Percentiles rank a stretch among this genome's conserved stretches.
Conservation (phyloP, 148 eudicot genomes). For the Limonium bicolor region DNA sequence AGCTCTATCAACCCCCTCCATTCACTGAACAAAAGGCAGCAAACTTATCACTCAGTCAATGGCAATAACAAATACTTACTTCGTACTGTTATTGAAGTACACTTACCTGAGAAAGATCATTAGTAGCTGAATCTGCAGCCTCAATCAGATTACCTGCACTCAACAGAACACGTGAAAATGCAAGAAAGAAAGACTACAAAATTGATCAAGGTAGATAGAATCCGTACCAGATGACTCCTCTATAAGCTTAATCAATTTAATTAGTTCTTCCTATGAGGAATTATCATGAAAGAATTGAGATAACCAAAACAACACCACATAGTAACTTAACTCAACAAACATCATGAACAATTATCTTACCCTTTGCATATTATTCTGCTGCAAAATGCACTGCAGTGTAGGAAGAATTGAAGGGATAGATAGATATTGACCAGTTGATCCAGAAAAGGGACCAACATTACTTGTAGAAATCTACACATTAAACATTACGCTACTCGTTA, state of each 20-base stretch:
- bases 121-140: background rate
- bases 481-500: background rate
- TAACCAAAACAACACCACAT: background rate
- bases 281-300: background rate
- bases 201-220: too few species aligned
- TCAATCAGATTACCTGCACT: slow-evolving; percentile 1
- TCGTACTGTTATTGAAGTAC: too few species aligned
- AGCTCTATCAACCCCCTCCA: background rate
- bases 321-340: background rate
- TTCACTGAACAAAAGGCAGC: background rate
- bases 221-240: slow-evolving; percentile 5
- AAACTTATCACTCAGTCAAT: background rate
- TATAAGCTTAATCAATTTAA: background rate
- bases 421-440: slow-evolving; percentile 2
- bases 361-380: slow-evolving; percentile 1
- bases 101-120: slow-evolving; percentile 2
- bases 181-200: background rate
- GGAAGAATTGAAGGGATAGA: slow-evolving; percentile 1
- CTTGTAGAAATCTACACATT: background rate
- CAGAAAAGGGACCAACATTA: background rate
- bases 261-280: slow-evolving; percentile 2
- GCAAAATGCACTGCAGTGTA: slow-evolving; percentile 1
- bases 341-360: background rate
- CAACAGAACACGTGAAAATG: background rate
- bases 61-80: background rate